Evolutionary conservation across 352 stramenopile species (phyloP).

Genomic region (Elongisporangium anandrum): DNA sequence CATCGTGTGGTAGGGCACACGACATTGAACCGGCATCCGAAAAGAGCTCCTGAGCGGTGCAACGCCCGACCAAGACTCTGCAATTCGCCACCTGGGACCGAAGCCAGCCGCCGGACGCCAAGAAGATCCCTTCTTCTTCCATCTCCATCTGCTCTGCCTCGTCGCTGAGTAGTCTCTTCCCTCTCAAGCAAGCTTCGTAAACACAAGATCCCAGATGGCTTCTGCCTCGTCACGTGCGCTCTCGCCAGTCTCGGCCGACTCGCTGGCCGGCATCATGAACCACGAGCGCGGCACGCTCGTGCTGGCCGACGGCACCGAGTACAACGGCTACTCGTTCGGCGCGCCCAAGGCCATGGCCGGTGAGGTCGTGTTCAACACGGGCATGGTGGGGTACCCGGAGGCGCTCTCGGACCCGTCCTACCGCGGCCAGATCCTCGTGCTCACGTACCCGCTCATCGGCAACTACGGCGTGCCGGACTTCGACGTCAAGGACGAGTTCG

Average conservation of each 20-base stretch:
- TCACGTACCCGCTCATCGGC: slow-evolving; percentile 97
- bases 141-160: not conserved
- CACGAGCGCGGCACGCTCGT: slow-evolving; percentile 57
- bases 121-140: not conserved
- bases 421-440: slow-evolving; percentile 94
- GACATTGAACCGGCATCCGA: not conserved
- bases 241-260: slow-evolving; percentile 41
- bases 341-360: slow-evolving; percentile 84
- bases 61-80: not conserved
- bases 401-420: slow-evolving; percentile 98
- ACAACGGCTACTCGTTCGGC: slow-evolving; percentile 91
- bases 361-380: slow-evolving; percentile 98
- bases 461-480: slow-evolving; percentile 97
- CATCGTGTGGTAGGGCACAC: not conserved
- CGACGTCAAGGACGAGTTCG: slow-evolving; percentile 87
- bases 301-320: slow-evolving; percentile 82
- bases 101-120: too few relatives aligned
- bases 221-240: slow-evolving; percentile 11
- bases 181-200: not conserved
- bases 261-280: slow-evolving; percentile 32
- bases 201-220: not conserved
- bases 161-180: not conserved
- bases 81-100: not conserved
- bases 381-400: slow-evolving; percentile 99
- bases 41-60: not conserved